These are phyloP conservation scores for Coelastrella sp. DNA, from an alignment of 139 green algal genomes.

Conservation along the genomic window DNA sequence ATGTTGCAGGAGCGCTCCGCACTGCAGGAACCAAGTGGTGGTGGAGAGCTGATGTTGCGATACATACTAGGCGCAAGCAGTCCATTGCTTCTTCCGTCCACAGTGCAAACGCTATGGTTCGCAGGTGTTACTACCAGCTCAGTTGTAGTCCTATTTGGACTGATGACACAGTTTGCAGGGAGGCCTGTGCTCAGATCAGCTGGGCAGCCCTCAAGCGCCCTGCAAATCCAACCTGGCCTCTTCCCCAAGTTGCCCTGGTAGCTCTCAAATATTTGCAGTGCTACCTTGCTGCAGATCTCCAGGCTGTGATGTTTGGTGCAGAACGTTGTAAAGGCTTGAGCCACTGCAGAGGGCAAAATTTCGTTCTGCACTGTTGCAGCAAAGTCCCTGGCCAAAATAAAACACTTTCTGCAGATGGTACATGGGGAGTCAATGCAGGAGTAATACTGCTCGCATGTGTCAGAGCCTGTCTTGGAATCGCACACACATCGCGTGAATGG, in stretches of 20 bases:
- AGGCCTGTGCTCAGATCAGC: background rate
- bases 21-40: background rate
- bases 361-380: background rate
- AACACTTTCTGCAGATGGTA: constrained; percentile 6
- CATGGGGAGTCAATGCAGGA: background rate
- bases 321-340: background rate
- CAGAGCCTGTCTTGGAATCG: background rate
- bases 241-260: constrained; percentile 10
- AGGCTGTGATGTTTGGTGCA: background rate
- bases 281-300: background rate
- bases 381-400: background rate
- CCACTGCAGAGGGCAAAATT: background rate
- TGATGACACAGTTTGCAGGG: background rate
- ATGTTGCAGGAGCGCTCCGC: background rate
- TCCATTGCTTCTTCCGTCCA: background rate
- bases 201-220: background rate
- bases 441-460: background rate
- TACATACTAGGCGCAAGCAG: background rate
- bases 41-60: background rate
- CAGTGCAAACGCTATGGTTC: background rate
- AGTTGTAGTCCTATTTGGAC: background rate
- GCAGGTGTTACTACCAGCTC: background rate
- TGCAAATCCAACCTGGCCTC: background rate
- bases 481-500: constrained; percentile 16
- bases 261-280: background rate